Evolutionary conservation across 2,329 filamentous ascomycete species (phyloP), one percentile per base, ranked within the genome.

Genomic region (Colletotrichum liriopes): DNA sequence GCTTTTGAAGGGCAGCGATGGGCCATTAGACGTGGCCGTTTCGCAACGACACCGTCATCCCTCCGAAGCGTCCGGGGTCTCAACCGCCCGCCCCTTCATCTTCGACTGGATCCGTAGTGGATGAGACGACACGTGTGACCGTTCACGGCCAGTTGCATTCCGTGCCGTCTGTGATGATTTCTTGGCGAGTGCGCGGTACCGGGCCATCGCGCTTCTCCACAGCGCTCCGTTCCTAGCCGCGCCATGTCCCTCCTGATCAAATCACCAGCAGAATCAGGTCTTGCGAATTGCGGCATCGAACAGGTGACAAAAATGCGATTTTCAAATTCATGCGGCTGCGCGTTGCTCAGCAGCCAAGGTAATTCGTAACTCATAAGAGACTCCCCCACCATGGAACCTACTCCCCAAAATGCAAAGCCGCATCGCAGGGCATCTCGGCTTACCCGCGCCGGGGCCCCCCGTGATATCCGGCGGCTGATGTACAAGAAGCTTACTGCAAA

Each of bases 401-500:
- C 37, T 23, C 59, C 70, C 54, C 39, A 55, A 72, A 70, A 72
- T 65, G 59, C 70, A 65, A 65, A 35, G 39, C 59, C 70, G 55
- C 26, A 55, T 43, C 41, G 54, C 37, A 45, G 54, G 55, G 60
- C 47, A 29, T 16, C n/a, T 59, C 69, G 60, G 66, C 66, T 72
- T 59, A 37, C 70, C 70, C 35, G 70, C 54, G 66, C 70, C 70
- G 69, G 41, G 23, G 47, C 47, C 58, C 49, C 49, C 54, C 66
- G 20, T 55, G 52, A 51, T 43, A 29, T 72, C 59, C 60, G 47
- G 32, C 8, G 16, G 12, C 41, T 59, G 47, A 65, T 58, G 29
- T 43, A 72, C 54, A 69, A 51, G n/a, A 70, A 37, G 8, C 26
- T 74, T 76, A 85, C 76, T 84, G 82, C 54, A 85, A 67, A n/a